Conservation (phyloP, 2,329 filamentous ascomycete species). For the Allantophomopsis cytisporea region DNA sequence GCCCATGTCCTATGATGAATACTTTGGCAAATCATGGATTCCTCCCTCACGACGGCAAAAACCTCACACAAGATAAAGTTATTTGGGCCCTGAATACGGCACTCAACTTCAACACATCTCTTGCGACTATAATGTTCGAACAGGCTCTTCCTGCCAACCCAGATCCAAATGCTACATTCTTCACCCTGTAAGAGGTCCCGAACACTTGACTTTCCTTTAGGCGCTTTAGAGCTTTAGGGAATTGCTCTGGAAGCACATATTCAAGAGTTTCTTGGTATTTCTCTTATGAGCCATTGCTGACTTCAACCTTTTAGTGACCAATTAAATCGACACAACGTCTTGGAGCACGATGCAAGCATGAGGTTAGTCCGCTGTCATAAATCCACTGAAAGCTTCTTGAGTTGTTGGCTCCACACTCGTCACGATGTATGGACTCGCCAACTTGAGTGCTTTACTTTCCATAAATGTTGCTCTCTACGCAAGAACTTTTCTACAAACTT, state of each 20-base stretch:
- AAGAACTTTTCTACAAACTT: too few species aligned
- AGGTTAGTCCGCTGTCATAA: constrained; percentile 14
- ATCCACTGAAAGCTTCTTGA: too few species aligned
- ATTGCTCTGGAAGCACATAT: too few species aligned
- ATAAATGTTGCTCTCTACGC: too few species aligned
- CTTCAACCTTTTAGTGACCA: constrained; percentile 17
- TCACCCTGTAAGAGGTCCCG: constrained; percentile 17
- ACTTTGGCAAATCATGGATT: constrained; percentile 29
- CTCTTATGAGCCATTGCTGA: neutral
- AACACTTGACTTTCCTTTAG: neutral
- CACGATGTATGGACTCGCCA: too few species aligned
- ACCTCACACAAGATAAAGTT: constrained; percentile 19
- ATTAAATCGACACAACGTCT: constrained; percentile 29
- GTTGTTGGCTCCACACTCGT: too few species aligned
- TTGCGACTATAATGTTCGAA: constrained; percentile 26
- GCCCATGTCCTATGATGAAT: constrained; percentile 28
- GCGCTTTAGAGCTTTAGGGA: too few species aligned
- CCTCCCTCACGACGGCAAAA: constrained; percentile 24
- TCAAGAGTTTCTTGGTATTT: too few species aligned
- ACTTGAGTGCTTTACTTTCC: neutral
- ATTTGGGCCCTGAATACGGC: constrained; percentile 23
- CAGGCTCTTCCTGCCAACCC: constrained; percentile 28
- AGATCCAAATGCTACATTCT: constrained; percentile 27
- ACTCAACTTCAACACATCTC: constrained; percentile 27
- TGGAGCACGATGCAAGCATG: constrained; percentile 34